Conservation (phyloP, 2,329 filamentous ascomycete genomes). For the Phaeoacremonium minimum region DNA sequence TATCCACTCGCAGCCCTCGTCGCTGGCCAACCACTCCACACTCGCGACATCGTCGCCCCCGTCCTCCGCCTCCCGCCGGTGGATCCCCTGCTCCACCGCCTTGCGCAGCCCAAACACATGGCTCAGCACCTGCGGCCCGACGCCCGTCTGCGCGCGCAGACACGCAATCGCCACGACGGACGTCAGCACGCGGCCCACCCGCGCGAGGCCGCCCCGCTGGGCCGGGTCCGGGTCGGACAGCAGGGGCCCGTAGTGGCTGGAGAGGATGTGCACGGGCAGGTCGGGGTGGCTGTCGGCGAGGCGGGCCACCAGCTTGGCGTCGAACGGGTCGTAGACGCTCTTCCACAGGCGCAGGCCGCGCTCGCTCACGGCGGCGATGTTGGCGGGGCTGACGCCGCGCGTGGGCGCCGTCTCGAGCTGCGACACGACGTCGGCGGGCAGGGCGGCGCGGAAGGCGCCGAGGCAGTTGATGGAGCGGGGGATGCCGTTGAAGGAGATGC, state of each 20-base stretch:
- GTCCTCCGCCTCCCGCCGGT: conserved; percentile 16
- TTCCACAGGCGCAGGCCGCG: conserved; percentile 69
- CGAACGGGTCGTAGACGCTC: conserved; percentile 72
- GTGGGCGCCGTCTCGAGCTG: conserved; percentile 53
- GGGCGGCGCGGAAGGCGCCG: conserved; percentile 61
- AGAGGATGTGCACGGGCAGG: conserved; percentile 74
- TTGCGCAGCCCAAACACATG: conserved; percentile 80
- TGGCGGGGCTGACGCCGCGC: conserved; percentile 44
- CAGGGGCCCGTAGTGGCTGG: conserved; percentile 68
- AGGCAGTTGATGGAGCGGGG: conserved; percentile 82
- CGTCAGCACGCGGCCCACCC: conserved; percentile 67
- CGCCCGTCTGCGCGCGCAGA: conserved; percentile 73
- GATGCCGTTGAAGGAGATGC: conserved; percentile 77
- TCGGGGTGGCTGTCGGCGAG: conserved; percentile 76
- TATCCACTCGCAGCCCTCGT: conserved; percentile 44
- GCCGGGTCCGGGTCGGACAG: conserved; percentile 61
- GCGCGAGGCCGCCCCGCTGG: conserved; percentile 36
- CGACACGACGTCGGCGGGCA: conserved; percentile 52
- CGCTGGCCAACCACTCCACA: conserved; percentile 36
- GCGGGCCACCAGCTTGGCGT: conserved; percentile 65
- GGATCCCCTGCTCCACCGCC: conserved; percentile 46
- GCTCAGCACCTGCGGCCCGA: conserved; percentile 75
- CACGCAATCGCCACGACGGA: conserved; percentile 71
- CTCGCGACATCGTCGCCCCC: conserved; percentile 22
- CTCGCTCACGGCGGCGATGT: conserved; percentile 46